phyloP scores from a whole-genome alignment of 2,329 filamentous ascomycete genomes.

The Fusarium sacchari region DNA sequence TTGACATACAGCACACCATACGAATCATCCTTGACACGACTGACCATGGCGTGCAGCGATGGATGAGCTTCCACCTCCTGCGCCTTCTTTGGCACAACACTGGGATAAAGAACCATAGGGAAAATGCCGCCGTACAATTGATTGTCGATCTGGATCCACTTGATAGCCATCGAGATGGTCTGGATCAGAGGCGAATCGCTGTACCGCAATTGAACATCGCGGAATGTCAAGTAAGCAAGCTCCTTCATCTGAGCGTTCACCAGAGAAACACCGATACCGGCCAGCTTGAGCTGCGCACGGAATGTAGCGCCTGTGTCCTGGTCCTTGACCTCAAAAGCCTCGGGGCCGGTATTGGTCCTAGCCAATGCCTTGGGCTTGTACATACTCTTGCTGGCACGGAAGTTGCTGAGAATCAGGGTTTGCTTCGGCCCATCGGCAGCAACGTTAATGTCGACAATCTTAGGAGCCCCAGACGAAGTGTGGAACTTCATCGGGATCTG shows the following conservation, averaged over 20 bases:
- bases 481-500: constrained; percentile 92
- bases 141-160: constrained; percentile 99
- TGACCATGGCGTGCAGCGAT: constrained; percentile 90
- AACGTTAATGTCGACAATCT: constrained; percentile 96
- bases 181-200: constrained; percentile 94
- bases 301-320: constrained; percentile 89
- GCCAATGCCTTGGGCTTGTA: constrained; percentile 72
- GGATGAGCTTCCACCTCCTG: constrained; percentile 97
- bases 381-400: constrained; percentile 89
- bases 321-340: constrained; percentile 90
- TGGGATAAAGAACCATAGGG: constrained; percentile 95
- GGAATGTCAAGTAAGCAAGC: constrained; percentile 90
- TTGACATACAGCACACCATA: constrained; percentile 99
- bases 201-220: constrained; percentile 90
- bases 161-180: constrained; percentile 88
- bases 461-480: constrained; percentile 73
- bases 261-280: constrained; percentile 90
- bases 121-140: constrained; percentile 98
- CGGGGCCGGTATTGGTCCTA: constrained; percentile 59
- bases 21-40: constrained; percentile 95
- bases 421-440: constrained; percentile 95
- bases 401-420: constrained; percentile 93
- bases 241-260: constrained; percentile 94
- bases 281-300: constrained; percentile 86
- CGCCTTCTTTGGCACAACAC: constrained; percentile 95